phyloP scores from a whole-genome alignment of 305 asterid genomes.

The Fraxinus xanthoxyloides region DNA sequence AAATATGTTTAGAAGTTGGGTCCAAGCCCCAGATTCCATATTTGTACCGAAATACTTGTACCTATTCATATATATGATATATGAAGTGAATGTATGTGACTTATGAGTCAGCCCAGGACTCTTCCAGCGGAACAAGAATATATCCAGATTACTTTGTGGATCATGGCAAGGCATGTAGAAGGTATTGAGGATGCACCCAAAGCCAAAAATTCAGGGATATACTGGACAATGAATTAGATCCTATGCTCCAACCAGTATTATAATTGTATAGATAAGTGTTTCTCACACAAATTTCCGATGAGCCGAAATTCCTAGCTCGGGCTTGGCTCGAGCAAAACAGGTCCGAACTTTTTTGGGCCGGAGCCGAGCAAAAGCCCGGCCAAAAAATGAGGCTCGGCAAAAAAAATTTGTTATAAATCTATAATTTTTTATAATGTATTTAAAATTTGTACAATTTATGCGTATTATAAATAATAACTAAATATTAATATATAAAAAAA shows the following conservation, averaged over 20 bases:
- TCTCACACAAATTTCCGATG: not conserved
- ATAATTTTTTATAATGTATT: no score
- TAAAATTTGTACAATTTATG: no score
- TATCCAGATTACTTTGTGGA: not conserved
- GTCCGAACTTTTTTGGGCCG: no score
- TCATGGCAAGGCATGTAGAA: not conserved
- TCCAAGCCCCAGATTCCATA: not conserved
- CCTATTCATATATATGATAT: not conserved
- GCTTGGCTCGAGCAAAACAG: no score
- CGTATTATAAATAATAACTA: no score
- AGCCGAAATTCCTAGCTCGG: no score
- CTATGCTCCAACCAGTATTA: not conserved
- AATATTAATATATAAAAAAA: no score
- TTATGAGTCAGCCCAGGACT: not conserved
- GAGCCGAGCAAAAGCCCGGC: no score
- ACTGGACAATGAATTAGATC: not conserved
- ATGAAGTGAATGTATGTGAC: not conserved
- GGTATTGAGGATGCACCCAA: not conserved
- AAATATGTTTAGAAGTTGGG: not conserved
- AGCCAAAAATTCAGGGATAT: not conserved
- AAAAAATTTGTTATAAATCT: no score
- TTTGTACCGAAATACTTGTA: not conserved
- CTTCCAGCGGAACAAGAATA: not conserved
- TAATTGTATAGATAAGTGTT: not conserved
- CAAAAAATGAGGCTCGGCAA: no score